Base-by-base conservation (phyloP, 768 basidiomycete species). In the Leccinum pellstonianum region DNA sequence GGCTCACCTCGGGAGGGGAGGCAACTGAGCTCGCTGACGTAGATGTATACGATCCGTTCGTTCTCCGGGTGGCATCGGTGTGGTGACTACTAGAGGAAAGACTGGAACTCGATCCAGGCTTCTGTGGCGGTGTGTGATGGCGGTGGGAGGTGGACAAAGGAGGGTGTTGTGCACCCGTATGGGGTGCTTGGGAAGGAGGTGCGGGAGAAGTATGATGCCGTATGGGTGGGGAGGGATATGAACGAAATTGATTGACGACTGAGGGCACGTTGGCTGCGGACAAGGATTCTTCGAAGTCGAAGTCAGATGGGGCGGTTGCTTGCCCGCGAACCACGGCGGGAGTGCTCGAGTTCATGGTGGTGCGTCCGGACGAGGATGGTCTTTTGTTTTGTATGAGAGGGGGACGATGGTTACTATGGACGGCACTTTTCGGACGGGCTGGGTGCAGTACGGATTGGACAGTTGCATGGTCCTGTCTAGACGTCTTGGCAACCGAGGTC, bases 231-330 rank as follows among this genome's bases (percentile, higher is more conserved):
- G 43, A 43, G 41, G 64, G 62, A 67, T 59, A 69, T 68, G 70
- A 73, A 64, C 66, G 70, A 70, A 52, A 56, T 52, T 72, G 71
- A 72, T 73, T 73, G 62, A 70, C 70, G 58, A 67, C 67, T 37
- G 72, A 71, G 62, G 67, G 58, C 60, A 70, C 63, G 54, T 67
- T 69, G 58, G 70, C 70, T 21, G 69, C 69, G 48, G 66, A 71
- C 49, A 72, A 54, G 62, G 63, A 67, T 63, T 69, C 69, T 55
- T 71, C 64, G 60, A 70, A 70, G 68, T 70, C 70, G 60, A 70
- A 70, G 60, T 3, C 58, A 54, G 66, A 55, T 31, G 56, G 9
- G 56, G 52, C 60, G 51, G 52, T 10, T 15, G 19, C 15, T 52
- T 51, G 65, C 53, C 65, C 71, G 69, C 67, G 70, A 69, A 68